Base-by-base conservation (phyloP, 768 basidiomycete genomes). In the Boletus tomentosulus region DNA sequence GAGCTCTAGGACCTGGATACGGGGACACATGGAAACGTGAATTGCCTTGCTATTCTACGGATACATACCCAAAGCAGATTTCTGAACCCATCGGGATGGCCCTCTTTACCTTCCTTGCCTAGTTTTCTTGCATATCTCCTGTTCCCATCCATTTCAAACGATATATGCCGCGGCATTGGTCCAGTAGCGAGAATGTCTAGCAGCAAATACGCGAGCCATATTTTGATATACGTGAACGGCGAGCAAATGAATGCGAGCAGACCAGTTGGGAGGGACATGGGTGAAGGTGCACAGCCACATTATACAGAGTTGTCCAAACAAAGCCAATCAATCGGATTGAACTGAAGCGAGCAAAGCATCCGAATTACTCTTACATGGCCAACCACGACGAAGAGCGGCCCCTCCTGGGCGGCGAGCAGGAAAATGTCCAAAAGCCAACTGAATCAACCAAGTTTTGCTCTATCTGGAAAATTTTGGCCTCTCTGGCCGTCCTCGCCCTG, bases 141-240 rank as follows among this genome's bases (percentile, higher is more conserved):
- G 68, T 98, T 98, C 4, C 97, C 97, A 65, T 99, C 97, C 93
- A 99, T 95, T 27, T 96, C 86, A 66, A 99, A 95, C 2, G 89
- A 94, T 28, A 98, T 81, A 74, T 99, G 97, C 41, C 75, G 71
- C 0, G 97, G 97, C 9, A 95, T 78, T 0, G 96, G 95, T 0
- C 94, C 95, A 2, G 87, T 76, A 0, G 86, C 75, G 43, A 99
- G 79, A 19, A 93, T 71, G 54, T 72, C 73, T 44, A 95, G 76
- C 25, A 93, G 65, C 16, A 83, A 65, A 53, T 78, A 73, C 19
- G 49, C 28, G 6, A 70, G 51, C 57, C 70, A 70, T 48, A 50
- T 49, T 25, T 55, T 58, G 46, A 68, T 46, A 37, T 55, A 53
- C 6, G 56, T 13, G 46, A 69, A 48, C 3, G 42, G 48, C 22